phyloP scores from a whole-genome alignment of 1,284 basidiomycete species.

The Lentinula novae-zelandiae region DNA sequence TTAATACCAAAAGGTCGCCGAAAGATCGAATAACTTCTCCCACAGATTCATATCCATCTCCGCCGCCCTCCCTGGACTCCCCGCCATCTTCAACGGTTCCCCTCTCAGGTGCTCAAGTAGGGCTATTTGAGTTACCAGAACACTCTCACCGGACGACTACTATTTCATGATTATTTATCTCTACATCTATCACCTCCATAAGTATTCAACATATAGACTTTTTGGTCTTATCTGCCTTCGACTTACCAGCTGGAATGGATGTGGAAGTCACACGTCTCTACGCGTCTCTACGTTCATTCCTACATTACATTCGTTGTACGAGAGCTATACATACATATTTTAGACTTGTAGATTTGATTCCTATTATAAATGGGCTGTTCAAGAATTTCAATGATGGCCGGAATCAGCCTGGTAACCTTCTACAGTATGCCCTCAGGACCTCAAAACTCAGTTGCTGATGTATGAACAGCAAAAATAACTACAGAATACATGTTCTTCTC shows the following conservation, averaged over 20 bases:
- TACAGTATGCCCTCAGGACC: too few species aligned
- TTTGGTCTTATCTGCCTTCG: background rate
- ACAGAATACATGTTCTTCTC: too few species aligned
- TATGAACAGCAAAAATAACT: too few species aligned
- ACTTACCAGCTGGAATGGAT: background rate
- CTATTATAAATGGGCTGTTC: background rate
- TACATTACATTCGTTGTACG: conserved; percentile 1
- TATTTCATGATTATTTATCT: conserved; percentile 7
- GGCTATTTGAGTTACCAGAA: conserved; percentile 1
- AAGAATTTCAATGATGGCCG: too few species aligned
- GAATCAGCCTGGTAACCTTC: too few species aligned
- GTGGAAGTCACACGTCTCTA: background rate
- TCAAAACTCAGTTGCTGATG: too few species aligned
- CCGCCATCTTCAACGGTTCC: conserved; percentile 36
- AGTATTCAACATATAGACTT: background rate
- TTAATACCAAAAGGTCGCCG: conserved; percentile 19
- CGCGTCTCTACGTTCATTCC: background rate
- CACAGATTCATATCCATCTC: conserved; percentile 68
- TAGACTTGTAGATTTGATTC: background rate
- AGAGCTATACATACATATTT: background rate
- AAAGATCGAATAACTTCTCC: conserved; percentile 30
- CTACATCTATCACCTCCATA: background rate
- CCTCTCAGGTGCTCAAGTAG: background rate
- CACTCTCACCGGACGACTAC: conserved; percentile 1
- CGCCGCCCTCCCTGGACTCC: conserved; percentile 70